Base-by-base conservation (phyloP, 345 rosid genomes). In the Camelina hispida region DNA sequence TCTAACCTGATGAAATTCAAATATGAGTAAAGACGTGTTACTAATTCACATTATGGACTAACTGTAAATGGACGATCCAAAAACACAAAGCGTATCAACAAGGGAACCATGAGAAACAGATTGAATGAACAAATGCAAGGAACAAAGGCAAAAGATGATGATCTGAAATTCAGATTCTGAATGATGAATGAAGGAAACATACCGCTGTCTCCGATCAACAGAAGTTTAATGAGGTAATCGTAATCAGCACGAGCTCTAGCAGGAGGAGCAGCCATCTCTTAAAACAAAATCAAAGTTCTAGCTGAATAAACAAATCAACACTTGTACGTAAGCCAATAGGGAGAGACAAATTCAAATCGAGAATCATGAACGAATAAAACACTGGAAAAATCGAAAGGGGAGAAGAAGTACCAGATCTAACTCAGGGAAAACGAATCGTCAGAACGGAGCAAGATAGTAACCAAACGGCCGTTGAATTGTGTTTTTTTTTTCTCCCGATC, bases 221-320 rank as follows among this genome's bases (percentile, higher is more conserved):
- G 85, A 40, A 87, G 93, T 71, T 88, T 88, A 25, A 87, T 81
- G 56, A 88, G 93, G 81, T 78, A 88, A 76, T 88, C 93, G 65
- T 88, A 85, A 85, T 85, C 93, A 71, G 93, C 93, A 25, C 93
- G 87, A 68, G 88, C 91, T 87, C 93, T 85, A 59, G 89, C 85
- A 68, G 91, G 91, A 72, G 93, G 91, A 81, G 89, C 89, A 68
- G 90, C 84, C 90, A 86, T 86, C 62, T 75, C 55, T 3, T 25
- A 16, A 7, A 12, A 66, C 38, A 38, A 16, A 71, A 34, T 14
- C 35, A 11, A 58, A 58, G 35, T 46, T 4, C 23, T 44, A 1
- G 47, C 69, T 16, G 30, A 40, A 2, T 34, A 34, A 63, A 2
- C 47, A 48, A 61, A 60, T 61, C 40, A 25, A 25, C 28, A 51